Percentiles rank a stretch among this genome's conserved stretches.
These are phyloP conservation scores for Austroboletus novae-zelandiae DNA, from an alignment of 1,284 basidiomycete genomes.

Conservation along the genomic window DNA sequence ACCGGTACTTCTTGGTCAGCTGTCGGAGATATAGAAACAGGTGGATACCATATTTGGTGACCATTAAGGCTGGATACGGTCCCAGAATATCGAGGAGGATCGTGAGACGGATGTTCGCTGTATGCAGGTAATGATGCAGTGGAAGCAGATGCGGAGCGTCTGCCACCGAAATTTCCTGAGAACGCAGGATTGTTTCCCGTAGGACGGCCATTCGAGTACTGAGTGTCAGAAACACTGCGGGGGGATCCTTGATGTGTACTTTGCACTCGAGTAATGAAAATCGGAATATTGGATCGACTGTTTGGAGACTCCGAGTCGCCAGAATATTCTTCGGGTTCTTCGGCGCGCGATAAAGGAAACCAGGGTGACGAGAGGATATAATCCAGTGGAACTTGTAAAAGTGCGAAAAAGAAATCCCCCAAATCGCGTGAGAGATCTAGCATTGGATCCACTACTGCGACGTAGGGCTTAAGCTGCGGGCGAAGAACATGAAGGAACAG, in stretches of 20 bases:
- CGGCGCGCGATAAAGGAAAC: conserved; percentile 17
- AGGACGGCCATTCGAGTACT: conserved; percentile 2
- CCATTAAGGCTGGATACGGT: conserved; percentile 15
- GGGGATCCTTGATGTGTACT: conserved; percentile 6
- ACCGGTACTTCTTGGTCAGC: conserved; percentile 3
- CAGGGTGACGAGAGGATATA: conserved; percentile 45
- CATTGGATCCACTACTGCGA: conserved; percentile 54
- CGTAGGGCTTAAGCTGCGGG: conserved; percentile 68
- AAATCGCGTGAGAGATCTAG: conserved; percentile 56
- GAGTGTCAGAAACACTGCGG: conserved; percentile 23
- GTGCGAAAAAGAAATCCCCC: conserved; percentile 62
- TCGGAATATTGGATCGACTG: conserved; percentile 13
- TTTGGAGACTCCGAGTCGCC: conserved; percentile 6
- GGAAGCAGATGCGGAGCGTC: conserved; percentile 17
- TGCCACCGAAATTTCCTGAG: conserved; percentile 5
- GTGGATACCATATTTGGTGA: conserved; percentile 42
- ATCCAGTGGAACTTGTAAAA: conserved; percentile 54
- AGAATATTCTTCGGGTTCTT: conserved; percentile 13
- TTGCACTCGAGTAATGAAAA: conserved; percentile 7
- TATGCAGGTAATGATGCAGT: conserved; percentile 27
- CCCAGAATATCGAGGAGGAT: conserved; percentile 28
- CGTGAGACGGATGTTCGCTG: conserved; percentile 20
- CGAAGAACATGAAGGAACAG: conserved; percentile 73
- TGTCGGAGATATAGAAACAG: conserved; percentile 31
- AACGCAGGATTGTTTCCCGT: conserved; percentile 1